Evolutionary conservation across 1,284 basidiomycete species (phyloP), one percentile per base, ranked within the genome.

Genomic region (Trichosporon sp.): DNA sequence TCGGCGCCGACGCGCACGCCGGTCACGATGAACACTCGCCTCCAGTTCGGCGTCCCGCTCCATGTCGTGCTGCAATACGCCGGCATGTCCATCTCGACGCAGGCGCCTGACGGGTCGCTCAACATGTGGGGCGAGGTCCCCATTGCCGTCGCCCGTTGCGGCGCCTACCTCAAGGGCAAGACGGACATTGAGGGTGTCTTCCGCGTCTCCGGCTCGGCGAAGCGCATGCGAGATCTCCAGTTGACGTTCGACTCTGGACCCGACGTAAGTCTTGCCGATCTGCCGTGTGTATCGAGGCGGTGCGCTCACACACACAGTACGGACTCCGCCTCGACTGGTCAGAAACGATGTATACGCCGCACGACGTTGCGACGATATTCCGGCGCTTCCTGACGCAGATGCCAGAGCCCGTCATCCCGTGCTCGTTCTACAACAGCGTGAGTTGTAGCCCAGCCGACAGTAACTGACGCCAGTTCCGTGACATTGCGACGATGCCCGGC

Each of bases 331-430:
- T 99, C 40, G 92, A 96, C 77, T 98, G 96, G 95, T 90, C 90
- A 79, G 86, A 88, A 70, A 90, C 92, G 77, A 87, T 88, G 21
- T 98, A 91, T 84, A 97, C 92, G 40, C 89, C 95, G 1, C 96
- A 99, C 83, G 96, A 99, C 81, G 94, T 97, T 66, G 96, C 96
- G 19, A 96, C 93, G 77, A 94, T 99, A 68, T 93, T 99, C 80
- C 89, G 96, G 71, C 87, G 96, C 85, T 99, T 95, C 84, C 89
- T 99, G 72, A 98, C 96, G 5, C 92, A 92, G 80, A 94, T 98
- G 92, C 95, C 96, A 40, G 94, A 84, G 75, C 78, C 79, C 7
- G 76, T 81, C 56, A 77, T 83, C 19, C 82, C 79, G 1, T 70
- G 71, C 46, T 76, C 78, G 78, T 90, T 94, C 85, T 98, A 98